Evolutionary conservation across 441 rosid genomes (phyloP), one percentile per base, ranked within the genome.

Genomic region (Mallotus repandus): DNA sequence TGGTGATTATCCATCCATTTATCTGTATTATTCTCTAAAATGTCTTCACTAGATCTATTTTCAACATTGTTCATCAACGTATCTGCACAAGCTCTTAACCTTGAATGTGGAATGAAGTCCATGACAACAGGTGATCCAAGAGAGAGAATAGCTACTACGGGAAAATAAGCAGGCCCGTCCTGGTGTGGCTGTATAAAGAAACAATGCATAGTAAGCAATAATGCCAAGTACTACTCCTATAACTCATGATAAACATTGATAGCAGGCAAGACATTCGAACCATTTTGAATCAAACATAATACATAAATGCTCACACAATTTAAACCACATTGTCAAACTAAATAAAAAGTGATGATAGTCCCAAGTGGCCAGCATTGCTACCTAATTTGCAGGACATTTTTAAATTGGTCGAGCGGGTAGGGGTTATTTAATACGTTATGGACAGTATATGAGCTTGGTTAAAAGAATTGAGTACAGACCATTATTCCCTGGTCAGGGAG

Each of bases 81-180:
- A 53, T 58, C 63, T 18, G 61, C 61, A 77, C 72, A 52, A 11
- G 81, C 73, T 77, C 71, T 74, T 25, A 93, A 70, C 74, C 87
- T 86, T 52, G 86, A 78, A 89, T 92, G 97, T 6, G 95, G 97
- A 70, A 76, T 80, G 66, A 94, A 94, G 70, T 90, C 91, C 98
- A 94, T 90, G 55, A 94, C 89, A 18, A 75, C 96, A 43, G 96
- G 89, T 55, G 97, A 86, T 69, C 89, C 91, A 60, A 94, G 94
- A 73, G 98, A 94, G 22, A 94, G 68, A 54, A 94, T 89, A 72
- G 96, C 93, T 72, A 89, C 98, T 9, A 94, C 98, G 14, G 94
- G 97, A 68, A 85, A 84, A 81, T 94, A 94, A 67, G 98, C 91
- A 0, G 98, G 97, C 18, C 98, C 98, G 70, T 94, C 98, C 79